Base-by-base conservation (phyloP, 768 basidiomycete species). In the Panellus pusillus region DNA sequence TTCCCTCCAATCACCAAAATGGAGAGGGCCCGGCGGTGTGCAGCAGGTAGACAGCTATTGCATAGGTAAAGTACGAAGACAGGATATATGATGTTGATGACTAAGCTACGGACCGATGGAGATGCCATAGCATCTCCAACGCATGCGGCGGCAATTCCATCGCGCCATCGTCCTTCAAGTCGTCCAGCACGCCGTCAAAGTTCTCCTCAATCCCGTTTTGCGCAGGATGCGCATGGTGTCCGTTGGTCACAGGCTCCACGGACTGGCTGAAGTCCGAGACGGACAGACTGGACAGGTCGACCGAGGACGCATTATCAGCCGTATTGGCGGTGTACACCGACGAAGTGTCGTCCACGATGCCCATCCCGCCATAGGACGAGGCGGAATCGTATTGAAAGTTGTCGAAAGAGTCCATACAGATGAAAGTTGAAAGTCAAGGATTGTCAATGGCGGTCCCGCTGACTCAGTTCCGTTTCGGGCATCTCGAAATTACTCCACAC, bases 111-210 rank as follows among this genome's bases (percentile, higher is more conserved):
- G n/a, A n/a, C n/a, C n/a, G n/a, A n/a, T n/a, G n/a, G n/a, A n/a
- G n/a, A n/a, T n/a, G n/a, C n/a, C n/a, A n/a, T n/a, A n/a, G n/a
- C n/a, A n/a, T n/a, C n/a, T n/a, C n/a, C n/a, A n/a, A 98, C 9
- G 96, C 96, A 70, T 98, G 96, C 9, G 89, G 83, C 2, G 93
- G 93, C 46, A 95, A 69, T 73, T 94, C 89, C 31, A 93, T 77
- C 14, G 81, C 75, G 35, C 75, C 76, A 61, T 90, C 91, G 59
- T 91, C 89, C 71, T 92, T 93, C 63, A 93, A 67, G 66, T 95
- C 93, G 55, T 95, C 93, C 36, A 96, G 74, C 41, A 93, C 89
- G 8, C 83, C 88, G 68, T 95, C 91, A 60, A 94, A 92, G 65
- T 96, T 93, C 49, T 94, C 93, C 52, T 92, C 89, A 44, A 86